Evolutionary conservation across 768 basidiomycete genomes (phyloP).

Genomic region (Clathrus columnatus): DNA sequence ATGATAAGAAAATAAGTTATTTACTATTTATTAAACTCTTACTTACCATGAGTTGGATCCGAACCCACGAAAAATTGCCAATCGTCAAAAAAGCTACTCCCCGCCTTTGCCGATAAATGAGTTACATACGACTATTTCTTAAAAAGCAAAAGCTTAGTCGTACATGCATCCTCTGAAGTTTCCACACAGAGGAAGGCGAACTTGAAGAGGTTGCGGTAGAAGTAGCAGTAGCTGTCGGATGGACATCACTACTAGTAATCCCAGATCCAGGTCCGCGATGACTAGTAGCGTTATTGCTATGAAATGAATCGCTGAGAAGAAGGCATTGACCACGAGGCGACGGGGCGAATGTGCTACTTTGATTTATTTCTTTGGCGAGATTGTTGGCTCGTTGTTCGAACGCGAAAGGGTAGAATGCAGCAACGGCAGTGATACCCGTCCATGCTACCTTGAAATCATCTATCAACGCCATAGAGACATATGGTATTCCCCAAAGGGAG

Average conservation of each 20-base stretch:
- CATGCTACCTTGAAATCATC: constrained; percentile 7
- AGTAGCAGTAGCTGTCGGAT: background rate
- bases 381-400: background rate
- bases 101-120: constrained; percentile 23
- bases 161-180: constrained; percentile 5
- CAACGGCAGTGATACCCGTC: background rate
- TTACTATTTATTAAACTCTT: constrained; percentile 18
- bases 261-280: background rate
- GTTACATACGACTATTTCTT: background rate
- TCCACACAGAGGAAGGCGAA: constrained; percentile 4
- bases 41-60: constrained; percentile 70
- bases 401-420: background rate
- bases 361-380: background rate
- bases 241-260: background rate
- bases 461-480: too few species aligned
- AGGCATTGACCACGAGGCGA: background rate
- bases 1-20: background rate
- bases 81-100: constrained; percentile 69
- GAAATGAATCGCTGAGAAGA: background rate
- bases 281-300: background rate
- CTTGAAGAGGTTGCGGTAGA: background rate
- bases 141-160: background rate
- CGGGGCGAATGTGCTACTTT: background rate
- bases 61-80: constrained; percentile 61
- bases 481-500: too few species aligned